These are phyloP conservation scores for Pleurotus pulmonarius DNA, from an alignment of 768 basidiomycete species.

Conservation along the genomic window DNA sequence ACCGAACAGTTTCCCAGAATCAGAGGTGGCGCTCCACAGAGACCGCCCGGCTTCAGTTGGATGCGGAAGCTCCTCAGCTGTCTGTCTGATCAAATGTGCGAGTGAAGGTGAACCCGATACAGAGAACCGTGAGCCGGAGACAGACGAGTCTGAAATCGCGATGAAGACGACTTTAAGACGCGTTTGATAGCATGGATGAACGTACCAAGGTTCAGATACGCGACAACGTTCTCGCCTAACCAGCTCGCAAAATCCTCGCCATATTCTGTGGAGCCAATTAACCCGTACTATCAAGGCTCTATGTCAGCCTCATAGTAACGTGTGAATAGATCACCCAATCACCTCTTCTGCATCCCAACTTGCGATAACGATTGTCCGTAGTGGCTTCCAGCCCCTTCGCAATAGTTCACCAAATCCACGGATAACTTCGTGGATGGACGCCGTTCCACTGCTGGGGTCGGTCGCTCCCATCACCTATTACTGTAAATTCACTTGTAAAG, in stretches of 20 bases:
- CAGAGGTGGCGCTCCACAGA: constrained; percentile 57
- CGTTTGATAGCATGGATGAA: background rate
- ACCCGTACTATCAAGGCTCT: constrained; percentile 33
- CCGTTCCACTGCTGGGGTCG: constrained; percentile 57
- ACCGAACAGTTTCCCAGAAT: constrained; percentile 30
- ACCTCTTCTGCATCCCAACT: constrained; percentile 73
- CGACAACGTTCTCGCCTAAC: constrained; percentile 58
- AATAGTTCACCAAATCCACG: constrained; percentile 50
- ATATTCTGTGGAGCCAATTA: constrained; percentile 65
- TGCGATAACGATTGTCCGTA: constrained; percentile 70
- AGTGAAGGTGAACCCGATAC: constrained; percentile 61
- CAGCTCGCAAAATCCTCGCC: constrained; percentile 70
- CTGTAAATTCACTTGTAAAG: constrained; percentile 19
- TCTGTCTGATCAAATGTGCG: constrained; percentile 49
- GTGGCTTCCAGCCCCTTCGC: constrained; percentile 60
- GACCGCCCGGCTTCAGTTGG: constrained; percentile 46
- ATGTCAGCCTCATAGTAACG: constrained; percentile 11
- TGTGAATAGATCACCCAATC: background rate
- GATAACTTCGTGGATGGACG: constrained; percentile 50
- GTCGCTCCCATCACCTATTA: constrained; percentile 47
- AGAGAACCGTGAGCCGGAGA: constrained; percentile 48
- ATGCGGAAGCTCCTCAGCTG: constrained; percentile 54
- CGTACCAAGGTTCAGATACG: constrained; percentile 57
- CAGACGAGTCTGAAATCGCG: constrained; percentile 36
- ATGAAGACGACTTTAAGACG: background rate